Conservation (phyloP, 192 early-diverging fungal species). For the Backusella mclennaniae region DNA sequence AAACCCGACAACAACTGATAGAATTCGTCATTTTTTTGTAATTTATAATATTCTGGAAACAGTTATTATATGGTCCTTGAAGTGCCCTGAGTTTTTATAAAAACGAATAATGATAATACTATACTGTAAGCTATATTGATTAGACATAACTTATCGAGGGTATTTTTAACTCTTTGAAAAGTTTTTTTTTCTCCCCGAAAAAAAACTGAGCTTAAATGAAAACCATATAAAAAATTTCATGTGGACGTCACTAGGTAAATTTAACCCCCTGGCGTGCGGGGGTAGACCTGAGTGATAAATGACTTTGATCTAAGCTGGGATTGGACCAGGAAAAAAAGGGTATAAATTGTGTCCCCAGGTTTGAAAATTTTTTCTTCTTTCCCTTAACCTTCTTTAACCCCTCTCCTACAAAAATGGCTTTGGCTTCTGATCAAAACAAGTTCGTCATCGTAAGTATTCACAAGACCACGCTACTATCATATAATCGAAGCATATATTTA, state of each 20-base stretch:
- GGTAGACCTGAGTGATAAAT: slow-evolving; percentile 1
- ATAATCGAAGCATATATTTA: neutral
- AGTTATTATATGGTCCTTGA: neutral
- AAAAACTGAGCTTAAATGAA: slow-evolving; percentile 2
- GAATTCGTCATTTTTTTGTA: neutral
- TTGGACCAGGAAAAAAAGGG: neutral
- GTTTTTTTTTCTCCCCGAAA: neutral
- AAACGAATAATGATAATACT: neutral
- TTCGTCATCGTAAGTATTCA: slow-evolving; percentile 36
- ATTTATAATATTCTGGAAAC: neutral
- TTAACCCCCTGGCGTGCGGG: slow-evolving; percentile 4
- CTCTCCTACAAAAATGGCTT: slow-evolving; percentile 26
- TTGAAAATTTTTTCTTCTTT: slow-evolving; percentile 2
- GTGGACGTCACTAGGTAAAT: neutral
- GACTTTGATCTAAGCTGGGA: slow-evolving; percentile 2
- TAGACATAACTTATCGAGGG: neutral
- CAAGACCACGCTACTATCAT: neutral
- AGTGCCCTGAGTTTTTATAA: neutral
- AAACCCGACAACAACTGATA: neutral
- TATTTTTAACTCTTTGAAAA: neutral
- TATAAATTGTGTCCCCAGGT: slow-evolving; percentile 6
- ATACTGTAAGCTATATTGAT: neutral
- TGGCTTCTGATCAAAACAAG: slow-evolving; percentile 30
- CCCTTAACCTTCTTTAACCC: slow-evolving; percentile 5
- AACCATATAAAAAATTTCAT: neutral